phyloP scores from a whole-genome alignment of 78 protist genomes.

The Capsaspora owczarzaki region DNA sequence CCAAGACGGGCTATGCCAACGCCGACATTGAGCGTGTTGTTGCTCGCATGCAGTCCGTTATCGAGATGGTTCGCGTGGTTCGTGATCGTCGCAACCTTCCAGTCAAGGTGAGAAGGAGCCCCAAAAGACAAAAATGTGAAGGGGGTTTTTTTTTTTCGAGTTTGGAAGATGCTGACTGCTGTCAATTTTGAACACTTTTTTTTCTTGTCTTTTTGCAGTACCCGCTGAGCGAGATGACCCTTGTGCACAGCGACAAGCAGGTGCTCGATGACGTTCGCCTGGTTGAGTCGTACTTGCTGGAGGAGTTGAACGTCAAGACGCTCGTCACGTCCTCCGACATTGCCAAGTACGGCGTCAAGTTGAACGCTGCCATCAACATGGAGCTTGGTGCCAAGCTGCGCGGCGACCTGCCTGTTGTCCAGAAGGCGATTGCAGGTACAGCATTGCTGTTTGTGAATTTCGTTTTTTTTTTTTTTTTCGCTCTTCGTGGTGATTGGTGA shows the following conservation, averaged over 20 bases:
- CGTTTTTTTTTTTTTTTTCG: not conserved
- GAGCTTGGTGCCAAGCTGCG: conserved; percentile 7
- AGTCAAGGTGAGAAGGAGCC: conserved; percentile 28
- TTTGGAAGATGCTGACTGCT: no score
- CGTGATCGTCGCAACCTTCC: conserved; percentile 75
- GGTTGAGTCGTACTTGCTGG: conserved; percentile 49
- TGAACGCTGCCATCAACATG: conserved; percentile 22
- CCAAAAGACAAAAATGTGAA: not conserved
- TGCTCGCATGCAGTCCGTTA: conserved; percentile 76
- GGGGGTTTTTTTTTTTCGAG: not conserved
- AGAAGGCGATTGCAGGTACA: no score
- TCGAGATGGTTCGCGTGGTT: conserved; percentile 62
- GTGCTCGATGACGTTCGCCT: conserved; percentile 31
- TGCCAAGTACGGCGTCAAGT: conserved; percentile 22
- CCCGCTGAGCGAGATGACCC: conserved; percentile 42
- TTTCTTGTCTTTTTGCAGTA: conserved; percentile 5
- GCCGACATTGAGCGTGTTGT: conserved; percentile 51
- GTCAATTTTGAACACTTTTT: no score
- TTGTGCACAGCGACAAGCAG: conserved; percentile 38
- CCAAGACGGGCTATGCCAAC: conserved; percentile 39
- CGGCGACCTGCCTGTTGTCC: no score
- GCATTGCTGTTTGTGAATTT: no score
- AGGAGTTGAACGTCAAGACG: conserved; percentile 44
- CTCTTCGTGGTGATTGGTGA: no score
- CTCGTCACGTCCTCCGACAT: conserved; percentile 38